Evolutionary conservation across 1,284 basidiomycete species (phyloP).

Genomic region (Omphalotus olearius): DNA sequence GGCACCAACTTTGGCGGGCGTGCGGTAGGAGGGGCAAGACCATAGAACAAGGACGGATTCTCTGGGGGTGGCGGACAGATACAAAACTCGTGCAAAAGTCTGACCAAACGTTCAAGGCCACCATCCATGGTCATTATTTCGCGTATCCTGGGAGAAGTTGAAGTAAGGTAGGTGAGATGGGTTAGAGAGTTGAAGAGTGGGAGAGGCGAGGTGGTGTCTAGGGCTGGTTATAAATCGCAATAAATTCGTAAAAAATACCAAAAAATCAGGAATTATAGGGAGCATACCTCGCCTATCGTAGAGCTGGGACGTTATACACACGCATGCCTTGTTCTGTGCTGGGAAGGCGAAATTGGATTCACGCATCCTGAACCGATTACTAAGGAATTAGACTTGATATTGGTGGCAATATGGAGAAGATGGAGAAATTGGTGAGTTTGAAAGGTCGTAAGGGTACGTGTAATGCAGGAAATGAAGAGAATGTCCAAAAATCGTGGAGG

Average conservation of each 20-base stretch:
- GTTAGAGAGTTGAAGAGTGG: constrained; percentile 97
- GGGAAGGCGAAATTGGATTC: constrained; percentile 97
- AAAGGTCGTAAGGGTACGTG: no score
- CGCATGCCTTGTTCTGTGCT: constrained; percentile 91
- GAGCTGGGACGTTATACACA: constrained; percentile 90
- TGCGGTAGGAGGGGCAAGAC: constrained; percentile 58
- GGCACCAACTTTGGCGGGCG: constrained; percentile 50
- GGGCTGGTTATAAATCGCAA: constrained; percentile 50
- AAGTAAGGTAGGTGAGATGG: constrained; percentile 95
- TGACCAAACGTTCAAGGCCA: constrained; percentile 92
- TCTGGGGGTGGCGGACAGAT: constrained; percentile 72
- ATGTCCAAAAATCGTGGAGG: no score
- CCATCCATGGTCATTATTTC: constrained; percentile 99
- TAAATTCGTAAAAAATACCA: constrained; percentile 14
- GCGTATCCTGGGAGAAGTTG: constrained; percentile 94
- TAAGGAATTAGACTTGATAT: background rate
- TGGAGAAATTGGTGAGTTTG: no score
- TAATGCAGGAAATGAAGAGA: no score
- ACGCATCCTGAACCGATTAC: constrained; percentile 58
- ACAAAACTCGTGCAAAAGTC: constrained; percentile 88
- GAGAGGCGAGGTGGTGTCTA: constrained; percentile 88
- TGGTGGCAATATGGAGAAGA: no score
- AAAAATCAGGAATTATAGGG: constrained; percentile 7
- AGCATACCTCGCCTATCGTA: constrained; percentile 92
- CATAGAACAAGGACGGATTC: constrained; percentile 68